phyloP scores from a whole-genome alignment of 1,284 basidiomycete genomes.

The Cryptococcus amylolentus region DNA sequence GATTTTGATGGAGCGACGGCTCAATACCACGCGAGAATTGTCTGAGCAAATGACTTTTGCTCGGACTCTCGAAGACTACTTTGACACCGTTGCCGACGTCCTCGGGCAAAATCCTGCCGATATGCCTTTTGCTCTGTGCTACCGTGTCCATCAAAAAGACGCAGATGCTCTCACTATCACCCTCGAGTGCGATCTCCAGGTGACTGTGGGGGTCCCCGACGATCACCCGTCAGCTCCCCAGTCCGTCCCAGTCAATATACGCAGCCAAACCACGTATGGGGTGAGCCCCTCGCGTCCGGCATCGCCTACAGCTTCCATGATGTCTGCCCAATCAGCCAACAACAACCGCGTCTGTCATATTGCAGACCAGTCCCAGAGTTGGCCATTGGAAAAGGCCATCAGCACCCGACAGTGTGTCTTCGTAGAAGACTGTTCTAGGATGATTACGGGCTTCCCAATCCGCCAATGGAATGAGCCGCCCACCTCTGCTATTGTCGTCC shows the following conservation, averaged over 20 bases:
- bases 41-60: slow-evolving; percentile 31
- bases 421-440: slow-evolving; percentile 37
- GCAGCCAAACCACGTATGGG: slow-evolving; percentile 11
- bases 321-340: slow-evolving; percentile 35
- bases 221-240: slow-evolving; percentile 21
- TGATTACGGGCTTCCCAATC: slow-evolving; percentile 38
- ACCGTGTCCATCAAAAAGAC: slow-evolving; percentile 23
- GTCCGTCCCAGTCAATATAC: not conserved
- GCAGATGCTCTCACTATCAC: not conserved
- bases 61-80: slow-evolving; percentile 26
- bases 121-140: slow-evolving; percentile 37
- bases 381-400: slow-evolving; percentile 45
- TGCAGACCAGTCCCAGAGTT: slow-evolving; percentile 15
- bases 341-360: slow-evolving; percentile 20
- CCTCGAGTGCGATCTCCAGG: slow-evolving; percentile 19
- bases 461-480: slow-evolving; percentile 47
- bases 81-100: slow-evolving; percentile 19
- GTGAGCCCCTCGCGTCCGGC: slow-evolving; percentile 24
- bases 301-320: slow-evolving; percentile 36
- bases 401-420: slow-evolving; percentile 38
- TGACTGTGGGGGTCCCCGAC: slow-evolving; percentile 29
- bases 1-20: slow-evolving; percentile 32
- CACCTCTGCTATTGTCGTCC: slow-evolving; percentile 45
- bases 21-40: slow-evolving; percentile 29
- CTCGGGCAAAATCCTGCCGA: slow-evolving; percentile 35